Conservation (phyloP, 805 yeast species). For the Jamesozyma piceae region DNA sequence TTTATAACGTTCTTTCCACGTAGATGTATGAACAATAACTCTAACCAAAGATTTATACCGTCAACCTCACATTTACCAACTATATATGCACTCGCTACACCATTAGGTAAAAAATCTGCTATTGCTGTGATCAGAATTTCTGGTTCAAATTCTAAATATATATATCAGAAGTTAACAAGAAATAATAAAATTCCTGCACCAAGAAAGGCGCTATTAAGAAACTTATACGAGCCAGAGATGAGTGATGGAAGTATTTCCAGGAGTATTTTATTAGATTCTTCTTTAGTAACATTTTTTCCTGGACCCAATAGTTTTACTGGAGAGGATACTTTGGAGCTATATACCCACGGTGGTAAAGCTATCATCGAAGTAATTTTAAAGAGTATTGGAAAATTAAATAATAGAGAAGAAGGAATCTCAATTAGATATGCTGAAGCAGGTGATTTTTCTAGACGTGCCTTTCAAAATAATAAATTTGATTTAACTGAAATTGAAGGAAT, state of each 20-base stretch:
- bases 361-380: slow-evolving; percentile 59
- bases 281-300: slow-evolving; percentile 58
- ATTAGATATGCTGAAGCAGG: slow-evolving; percentile 87
- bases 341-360: slow-evolving; percentile 89
- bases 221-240: slow-evolving; percentile 34
- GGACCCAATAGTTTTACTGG: slow-evolving; percentile 84
- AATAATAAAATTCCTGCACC: slow-evolving; percentile 33
- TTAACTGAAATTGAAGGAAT: slow-evolving; percentile 88
- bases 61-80: slow-evolving; percentile 41
- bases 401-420: slow-evolving; percentile 29
- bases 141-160: slow-evolving; percentile 49
- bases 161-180: slow-evolving; percentile 41
- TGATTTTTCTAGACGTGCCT: slow-evolving; percentile 83
- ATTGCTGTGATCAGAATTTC: slow-evolving; percentile 78
- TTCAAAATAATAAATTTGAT: slow-evolving; percentile 74
- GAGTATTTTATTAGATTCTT: slow-evolving; percentile 55
- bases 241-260: slow-evolving; percentile 1
- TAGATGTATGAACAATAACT: too few species aligned
- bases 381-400: slow-evolving; percentile 49
- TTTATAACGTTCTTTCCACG: too few species aligned
- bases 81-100: slow-evolving; percentile 83
- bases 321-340: slow-evolving; percentile 83
- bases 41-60: not conserved
- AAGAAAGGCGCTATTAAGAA: slow-evolving; percentile 49
- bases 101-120: slow-evolving; percentile 64